Evolutionary conservation across 441 rosid species (phyloP), one percentile per base, ranked within the genome.

Genomic region (Arabidopsis lyrata): DNA sequence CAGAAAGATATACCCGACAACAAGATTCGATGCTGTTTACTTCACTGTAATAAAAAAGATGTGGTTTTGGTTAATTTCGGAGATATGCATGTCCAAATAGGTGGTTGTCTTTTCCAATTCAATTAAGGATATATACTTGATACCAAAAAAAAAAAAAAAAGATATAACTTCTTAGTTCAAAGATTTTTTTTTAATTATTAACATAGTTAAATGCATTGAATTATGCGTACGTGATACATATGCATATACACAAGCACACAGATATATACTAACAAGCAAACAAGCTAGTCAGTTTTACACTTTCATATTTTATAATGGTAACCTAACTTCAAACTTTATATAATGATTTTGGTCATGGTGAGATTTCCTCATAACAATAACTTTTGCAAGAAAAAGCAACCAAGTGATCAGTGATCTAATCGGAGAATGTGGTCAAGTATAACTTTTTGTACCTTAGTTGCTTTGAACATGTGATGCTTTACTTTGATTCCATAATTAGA

Each of bases 391-490:
- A 63, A 5, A 63, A 53, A 15, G 18, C 24, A 63, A 34, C 57
- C 4, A 63, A 55, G 20, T 73, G 47, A 72, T 64, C 71, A 24
- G 41, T 64, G 41, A 48, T 64, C 64, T 55, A 55, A 15, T 64
- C 31, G 48, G 39, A 72, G 53, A 55, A 54, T 72, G 48, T 72
- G 56, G 64, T 63, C 70, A 54, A 20, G 6, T 45, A 22, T 73
- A 32, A 44, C 32, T 45, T 73, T 73, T 44, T 34, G 58, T 73
- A 55, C 47, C 64, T 64, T 73, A n/a, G 57, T 44, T 63, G 56
- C 77, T 63, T 62, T 32, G 58, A 54, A 12, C 77, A 55, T 73
- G 57, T 73, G 71, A 56, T 64, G 31, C 11, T 54, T 54, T 63
- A 15, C 31, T 22, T 64, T 45, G 47, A 8, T 63, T 64, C 77